A percentile compares a stretch with the other conserved stretches of the same genome.
These are phyloP conservation scores for Tulasnella sp. DNA, from an alignment of 768 basidiomycete genomes.

Conservation along the genomic window DNA sequence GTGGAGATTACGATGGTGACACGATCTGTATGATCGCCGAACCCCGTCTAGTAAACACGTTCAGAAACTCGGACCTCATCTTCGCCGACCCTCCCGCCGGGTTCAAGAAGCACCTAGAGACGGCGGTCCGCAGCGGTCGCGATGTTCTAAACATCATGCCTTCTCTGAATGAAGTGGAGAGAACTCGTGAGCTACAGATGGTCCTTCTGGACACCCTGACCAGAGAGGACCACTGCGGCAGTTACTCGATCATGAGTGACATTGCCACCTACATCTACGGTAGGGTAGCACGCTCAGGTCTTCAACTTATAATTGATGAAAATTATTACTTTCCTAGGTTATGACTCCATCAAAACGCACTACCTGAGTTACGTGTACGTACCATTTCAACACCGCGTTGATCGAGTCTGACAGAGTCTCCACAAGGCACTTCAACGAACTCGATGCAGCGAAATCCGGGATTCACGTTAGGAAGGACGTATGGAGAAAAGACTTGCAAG, in stretches of 20 bases:
- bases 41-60: slow-evolving; percentile 56
- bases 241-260: slow-evolving; percentile 58
- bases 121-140: slow-evolving; percentile 51
- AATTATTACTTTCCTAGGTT: slow-evolving; percentile 39
- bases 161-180: slow-evolving; percentile 41
- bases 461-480: slow-evolving; percentile 48
- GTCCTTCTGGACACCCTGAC: slow-evolving; percentile 57
- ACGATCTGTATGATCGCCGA: slow-evolving; percentile 56
- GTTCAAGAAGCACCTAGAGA: slow-evolving; percentile 50
- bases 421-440: slow-evolving; percentile 54
- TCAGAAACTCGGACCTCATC: slow-evolving; percentile 56
- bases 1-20: slow-evolving; percentile 72
- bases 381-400: neutral
- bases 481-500: slow-evolving; percentile 42
- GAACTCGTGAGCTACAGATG: slow-evolving; percentile 50
- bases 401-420: neutral
- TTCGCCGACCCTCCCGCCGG: slow-evolving; percentile 55
- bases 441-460: slow-evolving; percentile 68
- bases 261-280: slow-evolving; percentile 57
- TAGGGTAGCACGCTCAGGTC: neutral
- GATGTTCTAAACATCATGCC: slow-evolving; percentile 46
- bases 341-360: slow-evolving; percentile 53
- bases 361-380: slow-evolving; percentile 60
- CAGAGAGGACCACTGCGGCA: slow-evolving; percentile 54
- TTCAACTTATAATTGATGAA: neutral